Base-by-base conservation (phyloP, 2,329 filamentous ascomycete genomes). In the Orbilia brochopaga region DNA sequence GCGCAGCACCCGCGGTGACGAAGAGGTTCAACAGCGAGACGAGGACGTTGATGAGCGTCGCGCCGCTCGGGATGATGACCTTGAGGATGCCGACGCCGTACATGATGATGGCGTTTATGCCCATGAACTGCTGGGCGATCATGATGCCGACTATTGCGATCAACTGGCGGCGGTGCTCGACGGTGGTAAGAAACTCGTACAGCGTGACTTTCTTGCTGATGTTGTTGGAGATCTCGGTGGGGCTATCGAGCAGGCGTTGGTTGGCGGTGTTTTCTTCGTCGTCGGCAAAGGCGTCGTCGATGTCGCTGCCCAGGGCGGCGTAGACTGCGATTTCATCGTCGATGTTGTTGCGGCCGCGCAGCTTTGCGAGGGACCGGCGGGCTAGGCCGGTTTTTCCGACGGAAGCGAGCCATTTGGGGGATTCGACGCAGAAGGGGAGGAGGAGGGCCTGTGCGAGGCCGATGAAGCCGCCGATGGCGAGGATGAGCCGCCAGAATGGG, bases 91-190 rank as follows among this genome's bases (percentile, higher is more conserved):
- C 92, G 4, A 97, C 94, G 1, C 92, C 96, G 80, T 99, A 99
- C 92, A 99, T 97, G 80, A 97, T 90, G 78, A 97, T 93, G 67
- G 90, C 93, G 84, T 99, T 97, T 81, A 97, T 93, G 0, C 91
- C 93, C 67, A 90, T 93, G 40, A 97, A 83, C 79, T 99, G 94
- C 79, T 97, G 94, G 0, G 90, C 89, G 67, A 92, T 84, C 92
- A 97, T 97, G 75, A 96, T 88, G 0, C 91, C 92, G 11, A 96
- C 85, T 2, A 96, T 90, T 2, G 92, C 91, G 69, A 94, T 83
- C 60, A 95, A 88, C 58, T 89, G 89, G 0, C 87, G 88, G 1
- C 88, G 85, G 76, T 90, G 90, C 7, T 85, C 81, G 0, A 87
- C 84, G 75, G 93, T 86, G 23, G 81, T 83, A 42, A 91, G 79